phyloP scores from a whole-genome alignment of 176 grass and related monocot species.

The Melocanna baccifera region DNA sequence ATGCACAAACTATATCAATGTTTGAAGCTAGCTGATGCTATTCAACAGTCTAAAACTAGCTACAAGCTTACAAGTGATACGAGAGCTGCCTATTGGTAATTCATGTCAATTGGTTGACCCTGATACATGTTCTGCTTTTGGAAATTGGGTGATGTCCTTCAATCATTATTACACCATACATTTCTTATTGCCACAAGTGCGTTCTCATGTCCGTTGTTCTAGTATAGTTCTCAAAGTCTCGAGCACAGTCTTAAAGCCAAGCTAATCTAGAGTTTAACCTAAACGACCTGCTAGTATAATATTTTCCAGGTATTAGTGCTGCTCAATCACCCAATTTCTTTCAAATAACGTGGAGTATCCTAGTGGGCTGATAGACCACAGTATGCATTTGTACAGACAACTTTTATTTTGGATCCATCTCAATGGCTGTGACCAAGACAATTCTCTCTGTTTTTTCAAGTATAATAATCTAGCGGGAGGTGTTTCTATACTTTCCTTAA shows the following conservation, averaged over 20 bases:
- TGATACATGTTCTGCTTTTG: slow-evolving; percentile 22
- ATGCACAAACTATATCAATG: not conserved
- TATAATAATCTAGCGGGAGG: not conserved
- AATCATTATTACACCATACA: slow-evolving; percentile 23
- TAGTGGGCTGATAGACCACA: slow-evolving; percentile 22
- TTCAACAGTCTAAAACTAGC: not conserved
- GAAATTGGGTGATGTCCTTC: slow-evolving; percentile 28
- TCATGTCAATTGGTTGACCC: slow-evolving; percentile 38
- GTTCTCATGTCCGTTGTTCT: slow-evolving; percentile 11
- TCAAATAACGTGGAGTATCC: slow-evolving; percentile 16
- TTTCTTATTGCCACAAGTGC: not conserved
- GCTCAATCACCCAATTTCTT: not conserved
- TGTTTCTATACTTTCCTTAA: no score
- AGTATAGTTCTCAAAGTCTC: slow-evolving; percentile 19
- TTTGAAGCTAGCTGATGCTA: not conserved
- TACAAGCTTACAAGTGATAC: slow-evolving; percentile 8
- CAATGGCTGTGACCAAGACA: not conserved
- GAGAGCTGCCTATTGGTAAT: slow-evolving; percentile 29
- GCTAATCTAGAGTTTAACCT: slow-evolving; percentile 42
- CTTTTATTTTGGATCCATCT: slow-evolving; percentile 9
- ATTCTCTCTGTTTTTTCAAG: not conserved
- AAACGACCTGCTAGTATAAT: not conserved
- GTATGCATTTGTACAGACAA: not conserved
- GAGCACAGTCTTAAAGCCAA: slow-evolving; percentile 28
- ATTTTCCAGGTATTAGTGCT: slow-evolving; percentile 39